These are phyloP conservation scores for Colletotrichum spaethianum DNA, from an alignment of 2,329 filamentous ascomycete genomes.

Conservation along the genomic window DNA sequence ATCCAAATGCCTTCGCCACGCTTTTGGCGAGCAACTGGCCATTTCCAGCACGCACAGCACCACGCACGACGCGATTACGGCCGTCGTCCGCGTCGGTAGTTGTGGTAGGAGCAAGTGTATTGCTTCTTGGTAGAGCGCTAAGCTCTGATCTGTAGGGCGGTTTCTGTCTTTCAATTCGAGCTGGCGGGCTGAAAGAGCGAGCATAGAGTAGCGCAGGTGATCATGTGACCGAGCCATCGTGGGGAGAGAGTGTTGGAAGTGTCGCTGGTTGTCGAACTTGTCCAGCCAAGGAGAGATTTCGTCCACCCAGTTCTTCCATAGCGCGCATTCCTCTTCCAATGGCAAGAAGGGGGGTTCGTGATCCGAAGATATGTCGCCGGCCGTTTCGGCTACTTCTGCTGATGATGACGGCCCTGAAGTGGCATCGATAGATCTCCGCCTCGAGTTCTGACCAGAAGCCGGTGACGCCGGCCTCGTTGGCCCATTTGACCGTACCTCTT, in stretches of 20 bases:
- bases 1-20: slow-evolving; percentile 71
- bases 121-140: slow-evolving; percentile 69
- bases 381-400: slow-evolving; percentile 3
- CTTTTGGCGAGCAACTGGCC: slow-evolving; percentile 57
- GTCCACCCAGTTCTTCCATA: slow-evolving; percentile 60
- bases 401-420: slow-evolving; percentile 21
- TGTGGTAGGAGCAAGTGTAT: slow-evolving; percentile 59
- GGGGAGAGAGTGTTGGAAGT: slow-evolving; percentile 67
- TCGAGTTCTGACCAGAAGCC: slow-evolving; percentile 14
- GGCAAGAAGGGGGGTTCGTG: slow-evolving; percentile 41
- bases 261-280: slow-evolving; percentile 68
- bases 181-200: slow-evolving; percentile 69
- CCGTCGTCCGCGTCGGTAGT: slow-evolving; percentile 50
- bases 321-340: slow-evolving; percentile 49
- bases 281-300: slow-evolving; percentile 65
- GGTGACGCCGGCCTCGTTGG: slow-evolving; percentile 48
- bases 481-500: slow-evolving; percentile 57
- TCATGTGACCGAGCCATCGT: slow-evolving; percentile 63
- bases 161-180: slow-evolving; percentile 62
- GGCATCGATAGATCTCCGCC: slow-evolving; percentile 19
- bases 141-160: slow-evolving; percentile 62
- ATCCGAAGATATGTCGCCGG: slow-evolving; percentile 30
- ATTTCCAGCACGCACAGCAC: slow-evolving; percentile 58
- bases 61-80: slow-evolving; percentile 54
- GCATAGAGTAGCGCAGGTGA: slow-evolving; percentile 64